A percentile compares a stretch with the other conserved stretches of the same genome.
These are phyloP conservation scores for Xylaria telfairii DNA, from an alignment of 495 filamentous ascomycete genomes.

Conservation along the genomic window DNA sequence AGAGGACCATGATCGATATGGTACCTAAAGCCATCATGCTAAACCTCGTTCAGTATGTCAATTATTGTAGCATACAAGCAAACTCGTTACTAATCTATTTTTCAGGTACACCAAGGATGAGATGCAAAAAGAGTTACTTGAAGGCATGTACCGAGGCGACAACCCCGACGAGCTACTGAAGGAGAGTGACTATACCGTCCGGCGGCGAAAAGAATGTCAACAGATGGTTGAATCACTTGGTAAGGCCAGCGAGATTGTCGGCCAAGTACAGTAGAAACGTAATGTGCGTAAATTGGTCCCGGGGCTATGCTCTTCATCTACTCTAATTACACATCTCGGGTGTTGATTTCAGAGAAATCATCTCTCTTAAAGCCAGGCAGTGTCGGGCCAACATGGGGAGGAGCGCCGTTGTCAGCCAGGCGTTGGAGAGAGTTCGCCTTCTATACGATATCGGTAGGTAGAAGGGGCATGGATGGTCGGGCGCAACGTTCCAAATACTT, in stretches of 20 bases:
- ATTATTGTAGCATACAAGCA: not conserved
- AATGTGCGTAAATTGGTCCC: not conserved
- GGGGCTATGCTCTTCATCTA: not conserved
- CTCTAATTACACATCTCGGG: not conserved
- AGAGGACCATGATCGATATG: constrained; percentile 99
- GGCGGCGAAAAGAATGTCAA: constrained; percentile 96
- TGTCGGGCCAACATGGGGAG: constrained; percentile 18
- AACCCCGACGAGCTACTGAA: constrained; percentile 94
- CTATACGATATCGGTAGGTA: constrained; percentile 2
- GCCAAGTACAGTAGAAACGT: constrained; percentile 79
- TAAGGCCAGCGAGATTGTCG: constrained; percentile 94
- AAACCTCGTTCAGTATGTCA: constrained; percentile 85
- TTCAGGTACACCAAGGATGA: constrained; percentile 91
- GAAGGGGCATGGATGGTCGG: not conserved
- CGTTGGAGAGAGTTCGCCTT: constrained; percentile 10
- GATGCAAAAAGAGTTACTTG: constrained; percentile 98
- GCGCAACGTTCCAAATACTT: not conserved
- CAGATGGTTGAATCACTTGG: constrained; percentile 96
- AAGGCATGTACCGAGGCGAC: constrained; percentile 92
- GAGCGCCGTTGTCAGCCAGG: not conserved
- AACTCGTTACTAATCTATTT: constrained; percentile 29
- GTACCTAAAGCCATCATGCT: constrained; percentile 99
- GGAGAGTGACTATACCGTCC: constrained; percentile 96
- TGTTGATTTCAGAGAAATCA: not conserved
- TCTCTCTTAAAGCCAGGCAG: not conserved